Base-by-base conservation (phyloP, 495 filamentous ascomycete species). In the Hypoxylon fuscum region DNA sequence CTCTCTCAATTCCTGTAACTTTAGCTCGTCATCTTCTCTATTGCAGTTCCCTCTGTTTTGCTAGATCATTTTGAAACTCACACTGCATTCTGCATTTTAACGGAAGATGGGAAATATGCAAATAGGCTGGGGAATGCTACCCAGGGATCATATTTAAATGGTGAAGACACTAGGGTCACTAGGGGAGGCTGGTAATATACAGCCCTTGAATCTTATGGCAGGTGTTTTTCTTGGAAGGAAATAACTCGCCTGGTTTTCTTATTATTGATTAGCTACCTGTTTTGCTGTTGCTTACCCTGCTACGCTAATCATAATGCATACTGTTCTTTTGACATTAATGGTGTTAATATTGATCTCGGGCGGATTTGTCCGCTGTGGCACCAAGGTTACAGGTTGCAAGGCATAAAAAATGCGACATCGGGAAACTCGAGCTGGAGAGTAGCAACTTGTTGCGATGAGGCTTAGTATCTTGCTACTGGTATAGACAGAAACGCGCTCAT, bases 11-110 rank as follows among this genome's bases (percentile, higher is more conserved):
- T 57, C 22, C 47, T 66, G 62, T 66, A 66, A 34, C 20, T 32
- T 60, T 60, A 66, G 55, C 18, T 50, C 14, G 8, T 25, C 40
- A 3, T 49, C 4, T 18, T 47, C 29, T 58, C 29, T 31, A 20
- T 54, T 32, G 3, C 23, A 45, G 20, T 32, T 22, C 25, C 8
- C 9, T n/a, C 18, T 53, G 25, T 18, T 25, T 46, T 55, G 27
- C 44, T 65, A 65, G 62, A 65, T 27, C 55, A 54, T 17, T 64
- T 59, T 55, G 27, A 59, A 55, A 50, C 18, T 21, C 37, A 25
- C 59, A 34, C 42, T 55, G n/a, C n/a, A n/a, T n/a, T n/a, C n/a
- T 27, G 50, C 55, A 59, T 59, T 46, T 35, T 37, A 18, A 20
- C 38, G 29, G 44, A 17, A 45, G 31, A 37, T 35, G 8, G n/a